Evolutionary conservation across 805 yeast genomes (phyloP).

Genomic region (Barnettozyma pratensis): DNA sequence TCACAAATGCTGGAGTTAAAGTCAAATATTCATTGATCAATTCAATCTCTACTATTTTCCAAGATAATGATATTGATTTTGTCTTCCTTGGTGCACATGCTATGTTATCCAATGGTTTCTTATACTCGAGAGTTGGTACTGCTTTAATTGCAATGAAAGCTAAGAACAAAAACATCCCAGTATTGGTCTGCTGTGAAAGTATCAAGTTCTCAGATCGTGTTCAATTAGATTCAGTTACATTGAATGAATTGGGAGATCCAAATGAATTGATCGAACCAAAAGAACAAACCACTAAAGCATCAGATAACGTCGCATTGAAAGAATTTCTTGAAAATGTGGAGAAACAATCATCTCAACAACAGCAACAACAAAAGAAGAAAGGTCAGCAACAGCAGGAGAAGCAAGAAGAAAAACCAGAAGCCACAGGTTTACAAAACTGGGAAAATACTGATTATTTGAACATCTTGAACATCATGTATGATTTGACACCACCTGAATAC

Average conservation of each 20-base stretch:
- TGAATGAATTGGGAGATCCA: constrained; percentile 82
- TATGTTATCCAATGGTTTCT: constrained; percentile 89
- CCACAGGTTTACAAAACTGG: constrained; percentile 49
- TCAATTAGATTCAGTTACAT: constrained; percentile 92
- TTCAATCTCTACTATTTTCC: constrained; percentile 73
- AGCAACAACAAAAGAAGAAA: constrained; percentile 23
- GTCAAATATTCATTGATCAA: constrained; percentile 73
- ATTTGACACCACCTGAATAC: constrained; percentile 88
- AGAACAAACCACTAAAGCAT: constrained; percentile 44
- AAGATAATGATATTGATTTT: constrained; percentile 74
- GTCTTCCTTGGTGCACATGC: constrained; percentile 97
- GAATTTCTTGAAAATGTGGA: constrained; percentile 46
- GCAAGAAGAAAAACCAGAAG: constrained; percentile 17
- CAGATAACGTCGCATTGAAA: constrained; percentile 49
- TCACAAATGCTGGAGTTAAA: constrained; percentile 61
- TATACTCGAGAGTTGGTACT: constrained; percentile 92
- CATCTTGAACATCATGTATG: constrained; percentile 83
- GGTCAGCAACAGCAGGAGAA: constrained; percentile 11
- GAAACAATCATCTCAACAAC: constrained; percentile 19
- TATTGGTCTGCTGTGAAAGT: constrained; percentile 91
- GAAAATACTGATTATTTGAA: constrained; percentile 56
- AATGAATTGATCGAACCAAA: constrained; percentile 54
- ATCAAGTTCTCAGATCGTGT: constrained; percentile 93
- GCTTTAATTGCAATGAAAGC: constrained; percentile 92
- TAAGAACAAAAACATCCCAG: constrained; percentile 84